These are phyloP conservation scores for Pilatotrama ljubarskyi DNA, from an alignment of 768 basidiomycete genomes.

Conservation along the genomic window DNA sequence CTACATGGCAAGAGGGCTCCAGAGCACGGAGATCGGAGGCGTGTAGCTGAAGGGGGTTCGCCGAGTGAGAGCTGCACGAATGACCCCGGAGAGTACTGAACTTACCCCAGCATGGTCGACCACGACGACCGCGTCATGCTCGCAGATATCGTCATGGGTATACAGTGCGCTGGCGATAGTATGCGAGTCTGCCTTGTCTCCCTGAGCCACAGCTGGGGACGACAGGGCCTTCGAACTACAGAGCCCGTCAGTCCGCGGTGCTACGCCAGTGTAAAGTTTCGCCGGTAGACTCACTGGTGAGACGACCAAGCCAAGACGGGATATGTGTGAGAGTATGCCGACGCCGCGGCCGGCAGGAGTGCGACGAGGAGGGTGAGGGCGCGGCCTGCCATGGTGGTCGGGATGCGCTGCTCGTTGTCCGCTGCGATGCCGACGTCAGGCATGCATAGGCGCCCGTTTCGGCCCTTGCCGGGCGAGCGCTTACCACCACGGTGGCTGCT, in stretches of 20 bases:
- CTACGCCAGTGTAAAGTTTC: not conserved
- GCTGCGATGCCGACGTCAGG: slow-evolving; percentile 1
- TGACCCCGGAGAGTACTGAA: slow-evolving; percentile 1
- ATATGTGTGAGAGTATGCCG: slow-evolving; percentile 61
- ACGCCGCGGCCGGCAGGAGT: slow-evolving; percentile 43
- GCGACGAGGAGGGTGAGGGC: slow-evolving; percentile 39
- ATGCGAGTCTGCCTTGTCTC: slow-evolving; percentile 32
- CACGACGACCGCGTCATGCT: slow-evolving; percentile 64
- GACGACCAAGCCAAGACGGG: slow-evolving; percentile 78
- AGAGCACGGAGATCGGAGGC: slow-evolving; percentile 74
- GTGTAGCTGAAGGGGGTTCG: slow-evolving; percentile 50
- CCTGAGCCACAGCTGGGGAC: slow-evolving; percentile 16
- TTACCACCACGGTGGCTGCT: not conserved
- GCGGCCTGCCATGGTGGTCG: slow-evolving; percentile 22
- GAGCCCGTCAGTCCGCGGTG: not conserved
- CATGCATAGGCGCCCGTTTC: not conserved
- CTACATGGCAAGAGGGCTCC: slow-evolving; percentile 50
- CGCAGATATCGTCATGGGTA: slow-evolving; percentile 50
- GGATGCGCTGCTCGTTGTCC: slow-evolving; percentile 1
- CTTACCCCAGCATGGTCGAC: slow-evolving; percentile 74
- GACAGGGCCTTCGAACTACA: slow-evolving; percentile 50
- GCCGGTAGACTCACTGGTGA: slow-evolving; percentile 43
- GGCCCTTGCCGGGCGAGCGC: slow-evolving; percentile 10
- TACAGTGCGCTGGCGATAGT: slow-evolving; percentile 28
- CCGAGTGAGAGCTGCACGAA: not conserved